Evolutionary conservation across 1,284 basidiomycete genomes (phyloP), one percentile per base, ranked within the genome.

Genomic region (Trametes versicolor): DNA sequence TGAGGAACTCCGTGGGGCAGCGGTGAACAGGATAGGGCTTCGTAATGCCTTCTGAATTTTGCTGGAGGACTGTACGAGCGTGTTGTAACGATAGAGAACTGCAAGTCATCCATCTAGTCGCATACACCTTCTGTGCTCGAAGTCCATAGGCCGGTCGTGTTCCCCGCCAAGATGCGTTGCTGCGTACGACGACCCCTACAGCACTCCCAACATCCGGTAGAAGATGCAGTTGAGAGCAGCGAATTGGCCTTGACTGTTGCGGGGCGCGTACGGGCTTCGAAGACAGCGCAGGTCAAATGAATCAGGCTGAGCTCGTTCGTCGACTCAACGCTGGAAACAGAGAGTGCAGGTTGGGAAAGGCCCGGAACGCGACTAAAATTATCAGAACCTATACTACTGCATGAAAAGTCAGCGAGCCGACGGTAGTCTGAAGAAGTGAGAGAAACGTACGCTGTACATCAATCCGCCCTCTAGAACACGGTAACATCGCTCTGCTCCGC

Each of bases 391-490:
- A 62, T 47, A 37, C n/a, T 63, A 48, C 41, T 37, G 39, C 19
- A 7, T 12, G 15, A 15, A 13, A 10, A 6, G 45, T 43, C 45
- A 52, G 29, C n/a, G 19, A 34, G 13, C 8, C 7, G 32, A 21
- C 4, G 10, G 13, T 25, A 17, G 9, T 15, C n/a, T 15, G 4
- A 1, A 15, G 25, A 29, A 25, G n/a, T n/a, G 4, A 3, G 7
- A 15, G 17, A 36, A 12, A 64, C 64, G 29, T 43, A 69, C 64
- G 48, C 60, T 29, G 21, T 58, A 63, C 53, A 60, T 55, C 54
- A 53, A 60, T 25, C 58, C 62, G 10, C 45, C 39, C 43, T 25
- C 29, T 34, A 32, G 25, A 39, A 23, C 43, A 21, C 29, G 54
- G 32, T 25, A 12, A 6, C 5, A 25, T 15, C 48, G 23, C 27